Evolutionary conservation across 306 rosid species (phyloP).

Genomic region (Sesbania bispinosa): DNA sequence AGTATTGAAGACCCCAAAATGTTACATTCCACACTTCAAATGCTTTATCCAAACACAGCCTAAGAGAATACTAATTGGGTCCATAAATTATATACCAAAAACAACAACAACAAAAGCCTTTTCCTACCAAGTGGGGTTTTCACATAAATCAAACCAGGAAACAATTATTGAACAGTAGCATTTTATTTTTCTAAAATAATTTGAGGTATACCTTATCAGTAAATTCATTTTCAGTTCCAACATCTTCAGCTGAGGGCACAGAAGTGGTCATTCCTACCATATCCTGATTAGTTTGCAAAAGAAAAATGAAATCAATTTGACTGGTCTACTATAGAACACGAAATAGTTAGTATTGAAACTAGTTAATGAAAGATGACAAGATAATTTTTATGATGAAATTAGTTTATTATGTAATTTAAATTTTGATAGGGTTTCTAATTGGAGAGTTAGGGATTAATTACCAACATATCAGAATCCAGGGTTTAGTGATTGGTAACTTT

Average conservation of each 20-base stretch:
- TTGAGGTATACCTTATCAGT: slow-evolving; percentile 36
- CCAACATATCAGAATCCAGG: neutral
- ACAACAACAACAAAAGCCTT: neutral
- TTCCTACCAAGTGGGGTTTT: neutral
- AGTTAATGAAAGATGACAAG: neutral
- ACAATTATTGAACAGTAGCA: neutral
- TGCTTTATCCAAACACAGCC: neutral
- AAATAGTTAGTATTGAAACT: neutral
- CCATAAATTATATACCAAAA: neutral
- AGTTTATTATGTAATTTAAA: neutral
- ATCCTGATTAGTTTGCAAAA: slow-evolving; percentile 32
- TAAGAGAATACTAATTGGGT: neutral
- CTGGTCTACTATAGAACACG: neutral
- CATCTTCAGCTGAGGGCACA: slow-evolving; percentile 29
- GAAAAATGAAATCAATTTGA: slow-evolving; percentile 12
- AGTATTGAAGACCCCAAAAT: neutral
- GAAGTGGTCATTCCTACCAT: slow-evolving; percentile 31
- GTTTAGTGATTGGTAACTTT: neutral
- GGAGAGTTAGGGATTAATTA: neutral
- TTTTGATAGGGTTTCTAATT: neutral
- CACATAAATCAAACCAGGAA: neutral
- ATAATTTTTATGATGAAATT: neutral
- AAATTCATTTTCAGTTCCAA: slow-evolving; percentile 26
- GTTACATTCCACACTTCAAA: neutral
- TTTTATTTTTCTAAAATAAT: neutral